A percentile compares a stretch with the other conserved stretches of the same genome.
Conservation (phyloP, 2,329 filamentous ascomycete species). For the Coniochaeta sp. region DNA sequence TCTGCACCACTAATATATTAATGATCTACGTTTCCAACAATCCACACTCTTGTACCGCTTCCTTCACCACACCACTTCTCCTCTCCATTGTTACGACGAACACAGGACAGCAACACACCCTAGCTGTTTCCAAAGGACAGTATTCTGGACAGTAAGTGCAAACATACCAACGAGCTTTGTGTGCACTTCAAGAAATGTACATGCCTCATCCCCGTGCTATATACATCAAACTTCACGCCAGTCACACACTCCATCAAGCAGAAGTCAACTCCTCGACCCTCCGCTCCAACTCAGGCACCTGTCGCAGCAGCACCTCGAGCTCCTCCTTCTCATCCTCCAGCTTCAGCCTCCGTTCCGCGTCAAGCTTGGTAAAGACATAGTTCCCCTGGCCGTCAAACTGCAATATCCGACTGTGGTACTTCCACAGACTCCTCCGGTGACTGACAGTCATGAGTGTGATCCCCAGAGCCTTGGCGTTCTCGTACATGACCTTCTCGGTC, state of each 20-base stretch:
- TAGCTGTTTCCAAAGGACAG: too few relatives aligned
- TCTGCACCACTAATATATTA: too few relatives aligned
- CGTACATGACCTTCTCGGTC: conserved; percentile 94
- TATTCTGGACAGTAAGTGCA: too few relatives aligned
- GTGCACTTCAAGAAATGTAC: not conserved
- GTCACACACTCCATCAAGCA: conserved; percentile 11
- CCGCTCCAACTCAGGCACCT: conserved; percentile 82
- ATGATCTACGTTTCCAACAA: too few relatives aligned
- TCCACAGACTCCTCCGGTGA: conserved; percentile 87
- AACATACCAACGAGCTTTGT: not conserved
- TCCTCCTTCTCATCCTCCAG: conserved; percentile 97
- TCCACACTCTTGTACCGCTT: too few relatives aligned
- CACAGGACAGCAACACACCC: too few relatives aligned
- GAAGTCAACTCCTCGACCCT: conserved; percentile 72
- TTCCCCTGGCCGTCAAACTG: conserved; percentile 95
- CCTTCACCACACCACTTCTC: too few relatives aligned
- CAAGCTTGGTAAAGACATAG: conserved; percentile 81
- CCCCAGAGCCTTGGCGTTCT: conserved; percentile 82
- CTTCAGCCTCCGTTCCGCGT: conserved; percentile 76
- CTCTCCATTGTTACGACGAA: too few relatives aligned
- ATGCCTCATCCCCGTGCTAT: not conserved
- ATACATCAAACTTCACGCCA: not conserved
- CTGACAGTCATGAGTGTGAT: conserved; percentile 97
- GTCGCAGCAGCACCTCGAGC: conserved; percentile 73
- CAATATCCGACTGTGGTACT: conserved; percentile 88